Base-by-base conservation (phyloP, 257 asterid genomes). In the Ballota nigra region DNA sequence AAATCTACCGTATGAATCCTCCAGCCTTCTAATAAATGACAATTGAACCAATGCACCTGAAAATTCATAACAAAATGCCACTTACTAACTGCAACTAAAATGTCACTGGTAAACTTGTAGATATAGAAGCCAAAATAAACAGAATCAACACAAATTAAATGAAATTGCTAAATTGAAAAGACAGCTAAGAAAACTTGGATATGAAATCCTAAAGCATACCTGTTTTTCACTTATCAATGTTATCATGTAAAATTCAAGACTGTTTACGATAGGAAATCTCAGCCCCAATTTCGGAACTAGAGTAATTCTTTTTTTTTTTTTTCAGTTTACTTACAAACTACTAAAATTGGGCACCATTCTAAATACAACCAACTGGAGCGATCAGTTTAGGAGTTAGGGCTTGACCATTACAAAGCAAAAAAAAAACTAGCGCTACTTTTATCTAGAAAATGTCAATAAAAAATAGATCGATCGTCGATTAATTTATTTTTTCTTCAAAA, bases 11-110 rank as follows among this genome's bases (percentile, higher is more conserved):
- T 82, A 76, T 79, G 96, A 77, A 77, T 90, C 96, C 81, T 90
- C 97, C 88, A 90, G 66, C 82, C 78, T 86, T 69, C 84, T 65
- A 67, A 90, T 90, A 77, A 78, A 86, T 71, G 93, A 84, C 81
- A 90, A 78, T 71, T 90, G 96, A 26, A 83, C 61, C 77, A 88
- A 73, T 63, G 87, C 93, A 70, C 97, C 97, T 90, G 89, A 79
- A 83, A 53, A 69, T 68, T 74, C 60, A 58, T 57, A 57, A 12
- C 31, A 58, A 23, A 79, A 45, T 26, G 45, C 60, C 71, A 73
- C 62, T 70, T 56, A 47, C 22, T 16, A 60, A 29, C 58, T 52
- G 72, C 72, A 52, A 45, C 19, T 20, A 67, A 9, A 34, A 72
- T 15, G 5, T 12, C 49, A 59, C 52, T 16, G 36, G 22, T 19